Conservation (phyloP, 768 basidiomycete genomes). For the Amanita rubescens region DNA sequence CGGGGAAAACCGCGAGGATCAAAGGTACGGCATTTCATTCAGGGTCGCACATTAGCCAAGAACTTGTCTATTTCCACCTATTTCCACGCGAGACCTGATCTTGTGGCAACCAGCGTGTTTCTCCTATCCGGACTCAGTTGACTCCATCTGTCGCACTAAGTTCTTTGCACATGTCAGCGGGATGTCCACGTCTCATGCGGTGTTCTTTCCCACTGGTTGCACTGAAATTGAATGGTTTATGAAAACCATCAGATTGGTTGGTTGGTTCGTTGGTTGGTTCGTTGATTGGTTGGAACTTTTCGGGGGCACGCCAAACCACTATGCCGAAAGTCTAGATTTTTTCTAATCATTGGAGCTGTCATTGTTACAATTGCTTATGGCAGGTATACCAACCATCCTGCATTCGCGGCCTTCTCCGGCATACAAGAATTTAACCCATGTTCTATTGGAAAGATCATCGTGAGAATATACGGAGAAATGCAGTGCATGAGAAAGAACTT, state of each 20-base stretch:
- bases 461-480: not conserved
- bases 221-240: not conserved
- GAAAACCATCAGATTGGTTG: not conserved
- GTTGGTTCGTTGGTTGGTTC: no score
- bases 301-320: not conserved
- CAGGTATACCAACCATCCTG: no score
- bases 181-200: not conserved
- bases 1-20: not conserved
- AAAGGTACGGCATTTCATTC: not conserved
- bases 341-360: no score
- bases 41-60: not conserved
- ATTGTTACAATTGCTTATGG: no score
- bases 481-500: slow-evolving; percentile 2
- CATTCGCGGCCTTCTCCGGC: not conserved
- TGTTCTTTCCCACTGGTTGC: not conserved
- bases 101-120: slow-evolving; percentile 2
- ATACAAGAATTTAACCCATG: not conserved
- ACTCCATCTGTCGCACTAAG: not conserved
- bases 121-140: not conserved
- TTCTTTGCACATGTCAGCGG: not conserved
- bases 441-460: not conserved
- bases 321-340: no score
- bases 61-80: not conserved
- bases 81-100: not conserved
- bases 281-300: not conserved